Percentiles rank a stretch among this genome's conserved stretches.
phyloP scores from a whole-genome alignment of 495 filamentous ascomycete species.

The Parmelia sp. region DNA sequence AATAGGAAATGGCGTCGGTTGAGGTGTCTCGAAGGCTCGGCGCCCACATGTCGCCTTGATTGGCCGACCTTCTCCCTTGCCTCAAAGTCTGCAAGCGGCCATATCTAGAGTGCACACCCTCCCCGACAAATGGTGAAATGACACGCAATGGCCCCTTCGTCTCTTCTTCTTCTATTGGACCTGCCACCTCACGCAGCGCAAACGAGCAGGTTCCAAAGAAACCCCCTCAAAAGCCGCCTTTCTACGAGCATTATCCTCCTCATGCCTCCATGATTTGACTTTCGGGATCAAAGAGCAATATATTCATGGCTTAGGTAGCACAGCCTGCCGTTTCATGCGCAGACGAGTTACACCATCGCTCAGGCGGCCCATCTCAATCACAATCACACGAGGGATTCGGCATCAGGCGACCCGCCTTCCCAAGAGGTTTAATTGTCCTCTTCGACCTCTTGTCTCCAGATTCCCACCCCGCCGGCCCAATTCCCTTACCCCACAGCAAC shows the following conservation, averaged over 20 bases:
- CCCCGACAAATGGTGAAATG: neutral
- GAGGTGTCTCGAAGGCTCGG: no score
- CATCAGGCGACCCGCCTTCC: neutral
- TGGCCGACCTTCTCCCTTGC: neutral
- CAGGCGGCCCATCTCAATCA: neutral
- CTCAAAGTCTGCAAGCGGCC: neutral
- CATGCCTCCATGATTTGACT: neutral
- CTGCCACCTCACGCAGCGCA: neutral
- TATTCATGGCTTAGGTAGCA: neutral
- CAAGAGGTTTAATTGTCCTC: neutral
- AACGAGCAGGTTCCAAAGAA: neutral
- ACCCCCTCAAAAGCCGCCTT: neutral
- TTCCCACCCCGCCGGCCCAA: neutral
- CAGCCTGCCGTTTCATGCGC: neutral
- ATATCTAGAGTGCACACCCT: neutral
- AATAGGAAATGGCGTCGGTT: no score
- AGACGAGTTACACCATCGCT: neutral
- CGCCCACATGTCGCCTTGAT: constrained; percentile 5
- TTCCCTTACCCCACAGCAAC: neutral
- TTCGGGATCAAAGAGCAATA: neutral
- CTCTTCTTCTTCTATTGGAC: neutral
- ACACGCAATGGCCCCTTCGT: neutral
- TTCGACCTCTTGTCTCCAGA: neutral
- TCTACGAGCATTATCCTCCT: neutral
- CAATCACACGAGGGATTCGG: no score